Percentiles rank a stretch among this genome's conserved stretches.
These are phyloP conservation scores for Fusarium redolens DNA, from an alignment of 2,329 filamentous ascomycete species.

Conservation along the genomic window DNA sequence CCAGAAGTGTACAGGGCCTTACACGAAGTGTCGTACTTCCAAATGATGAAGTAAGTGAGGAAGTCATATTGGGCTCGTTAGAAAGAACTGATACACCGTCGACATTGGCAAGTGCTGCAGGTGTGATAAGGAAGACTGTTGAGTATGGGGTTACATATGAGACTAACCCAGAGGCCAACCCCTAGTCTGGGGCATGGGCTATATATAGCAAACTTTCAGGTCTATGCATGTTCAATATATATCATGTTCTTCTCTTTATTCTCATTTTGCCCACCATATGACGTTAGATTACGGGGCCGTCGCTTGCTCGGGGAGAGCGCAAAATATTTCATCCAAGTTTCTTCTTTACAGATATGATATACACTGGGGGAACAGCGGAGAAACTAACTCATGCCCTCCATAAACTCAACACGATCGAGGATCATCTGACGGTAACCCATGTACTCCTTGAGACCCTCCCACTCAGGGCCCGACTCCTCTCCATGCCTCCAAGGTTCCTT, in stretches of 20 bases:
- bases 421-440: conserved; percentile 87
- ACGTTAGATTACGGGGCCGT: not conserved
- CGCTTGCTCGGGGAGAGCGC: not conserved
- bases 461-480: conserved; percentile 91
- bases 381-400: conserved; percentile 81
- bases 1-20: conserved; percentile 44
- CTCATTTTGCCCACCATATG: not conserved
- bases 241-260: not conserved
- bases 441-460: conserved; percentile 87
- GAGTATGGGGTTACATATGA: conserved; percentile 52
- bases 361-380: conserved; percentile 14
- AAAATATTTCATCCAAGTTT: not conserved
- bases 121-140: conserved; percentile 52
- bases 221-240: not conserved
- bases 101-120: conserved; percentile 25
- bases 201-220: not conserved
- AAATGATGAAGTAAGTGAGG: conserved; percentile 49
- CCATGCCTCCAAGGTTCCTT: conserved; percentile 82
- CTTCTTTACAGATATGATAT: conserved; percentile 38
- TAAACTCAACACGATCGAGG: conserved; percentile 86
- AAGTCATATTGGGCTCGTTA: conserved; percentile 48
- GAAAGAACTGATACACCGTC: conserved; percentile 11
- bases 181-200: not conserved
- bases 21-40: conserved; percentile 45
- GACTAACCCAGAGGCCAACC: conserved; percentile 15